Evolutionary conservation across 768 basidiomycete genomes (phyloP), one percentile per base, ranked within the genome.

Genomic region (Russula dissimulans): DNA sequence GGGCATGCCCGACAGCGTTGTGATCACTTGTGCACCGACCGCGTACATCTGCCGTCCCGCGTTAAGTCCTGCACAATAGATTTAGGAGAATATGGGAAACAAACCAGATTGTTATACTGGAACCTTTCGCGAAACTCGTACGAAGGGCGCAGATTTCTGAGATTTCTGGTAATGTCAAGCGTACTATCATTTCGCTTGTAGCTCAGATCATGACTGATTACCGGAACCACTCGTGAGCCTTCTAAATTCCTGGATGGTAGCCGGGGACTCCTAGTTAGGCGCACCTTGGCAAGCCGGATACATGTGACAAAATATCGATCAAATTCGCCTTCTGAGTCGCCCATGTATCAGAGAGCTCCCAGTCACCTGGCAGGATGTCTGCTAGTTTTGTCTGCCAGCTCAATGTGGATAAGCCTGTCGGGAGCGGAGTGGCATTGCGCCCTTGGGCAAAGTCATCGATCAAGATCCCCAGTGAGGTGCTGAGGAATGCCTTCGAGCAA

Each of bases 41-140:
- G 71, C 69, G 57, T 70, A 79, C 74, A 78, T 76, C 76, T 78
- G 44, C n/a, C 11, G 4, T 17, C 17, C 46, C 17, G 7, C 7
- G 9, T 39, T 17, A 26, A 38, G 22, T 26, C 32, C 11, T 5
- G 12, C 41, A 34, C 32, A 17, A 39, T 26, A 6, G n/a, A 17
- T 9, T 11, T 12, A 29, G 22, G 15, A 50, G 12, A 1, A 10
- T 51, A 71, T 74, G 34, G 71, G 66, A 26, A 26, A 26, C 29
- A 3, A 6, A 51, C 57, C 57, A 36, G 48, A 45, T 77, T 77
- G 63, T 69, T 76, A 62, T 78, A 78, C 3, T 68, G 69, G 64
- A 68, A 77, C 22, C 65, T 66, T 50, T 77, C 67, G 14, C 76
- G 71, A 5, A 76, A 67, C 60, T 74, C 76, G 48, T 67, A 69